These are phyloP conservation scores for Aspergillus pseudoviridinutans DNA, from an alignment of 2,329 filamentous ascomycete genomes.

Conservation along the genomic window DNA sequence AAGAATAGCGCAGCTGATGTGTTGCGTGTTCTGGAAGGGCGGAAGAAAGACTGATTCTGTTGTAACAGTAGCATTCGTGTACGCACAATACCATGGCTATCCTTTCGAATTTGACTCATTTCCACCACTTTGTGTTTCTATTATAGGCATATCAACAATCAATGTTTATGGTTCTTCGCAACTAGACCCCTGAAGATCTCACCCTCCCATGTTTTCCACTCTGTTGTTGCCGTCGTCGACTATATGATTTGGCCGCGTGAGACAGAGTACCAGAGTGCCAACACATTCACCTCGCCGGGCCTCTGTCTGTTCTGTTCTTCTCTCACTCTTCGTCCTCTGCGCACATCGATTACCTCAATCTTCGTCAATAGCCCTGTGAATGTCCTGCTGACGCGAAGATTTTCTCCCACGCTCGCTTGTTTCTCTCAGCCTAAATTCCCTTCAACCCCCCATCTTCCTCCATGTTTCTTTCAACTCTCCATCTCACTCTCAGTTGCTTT, in stretches of 20 bases:
- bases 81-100: neutral
- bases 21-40: conserved; percentile 68
- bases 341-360: neutral
- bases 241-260: neutral
- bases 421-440: neutral
- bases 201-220: neutral
- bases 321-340: neutral
- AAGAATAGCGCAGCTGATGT: conserved; percentile 73
- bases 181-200: no score
- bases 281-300: neutral
- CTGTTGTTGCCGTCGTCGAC: neutral
- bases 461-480: conserved; percentile 4
- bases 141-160: neutral
- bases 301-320: neutral
- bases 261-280: conserved; percentile 6
- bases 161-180: neutral
- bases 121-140: neutral
- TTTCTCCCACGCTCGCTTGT: neutral
- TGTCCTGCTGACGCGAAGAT: neutral
- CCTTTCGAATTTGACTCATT: neutral
- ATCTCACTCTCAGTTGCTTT: neutral
- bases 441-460: neutral
- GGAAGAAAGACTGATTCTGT: conserved; percentile 40
- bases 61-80: conserved; percentile 3
- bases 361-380: neutral